Percentiles rank a stretch among this genome's conserved stretches.
These are phyloP conservation scores for Xylariaceae sp. DNA, from an alignment of 2,329 filamentous ascomycete species.

Conservation along the genomic window DNA sequence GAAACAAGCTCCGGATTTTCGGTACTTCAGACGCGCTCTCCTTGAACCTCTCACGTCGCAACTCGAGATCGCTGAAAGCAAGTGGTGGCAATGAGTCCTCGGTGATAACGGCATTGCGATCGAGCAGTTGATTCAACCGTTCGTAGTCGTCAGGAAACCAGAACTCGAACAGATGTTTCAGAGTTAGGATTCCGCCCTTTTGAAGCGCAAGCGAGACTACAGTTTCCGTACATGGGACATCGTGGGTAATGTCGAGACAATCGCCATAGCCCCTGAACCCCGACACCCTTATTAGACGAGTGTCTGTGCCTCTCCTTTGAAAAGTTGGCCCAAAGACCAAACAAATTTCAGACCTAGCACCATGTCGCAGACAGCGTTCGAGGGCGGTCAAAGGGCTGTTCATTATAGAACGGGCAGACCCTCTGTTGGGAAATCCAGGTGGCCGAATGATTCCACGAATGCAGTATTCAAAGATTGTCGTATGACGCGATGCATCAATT, in stretches of 20 bases:
- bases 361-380: background rate
- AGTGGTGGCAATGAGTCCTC: no score
- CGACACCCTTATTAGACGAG: background rate
- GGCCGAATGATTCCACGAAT: background rate
- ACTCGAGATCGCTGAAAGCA: no score
- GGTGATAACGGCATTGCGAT: no score
- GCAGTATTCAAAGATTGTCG: background rate
- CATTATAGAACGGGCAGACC: no score
- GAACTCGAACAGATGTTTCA: conserved; percentile 9
- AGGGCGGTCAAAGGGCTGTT: background rate
- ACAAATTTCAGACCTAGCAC: background rate
- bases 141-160: conserved; percentile 10
- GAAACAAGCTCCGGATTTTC: no score
- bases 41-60: no score
- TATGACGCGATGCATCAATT: background rate
- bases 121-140: background rate
- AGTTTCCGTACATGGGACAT: background rate
- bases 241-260: background rate
- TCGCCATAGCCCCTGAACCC: no score
- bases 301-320: background rate
- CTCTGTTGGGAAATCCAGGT: no score
- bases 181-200: conserved; percentile 5
- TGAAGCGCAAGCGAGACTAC: conserved; percentile 11
- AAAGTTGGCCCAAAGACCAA: background rate
- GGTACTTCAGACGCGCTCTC: no score